Evolutionary conservation across 164 flowering plant genomes (phyloP), one percentile per base, ranked within the genome.

Genomic region (Platanus orientalis): DNA sequence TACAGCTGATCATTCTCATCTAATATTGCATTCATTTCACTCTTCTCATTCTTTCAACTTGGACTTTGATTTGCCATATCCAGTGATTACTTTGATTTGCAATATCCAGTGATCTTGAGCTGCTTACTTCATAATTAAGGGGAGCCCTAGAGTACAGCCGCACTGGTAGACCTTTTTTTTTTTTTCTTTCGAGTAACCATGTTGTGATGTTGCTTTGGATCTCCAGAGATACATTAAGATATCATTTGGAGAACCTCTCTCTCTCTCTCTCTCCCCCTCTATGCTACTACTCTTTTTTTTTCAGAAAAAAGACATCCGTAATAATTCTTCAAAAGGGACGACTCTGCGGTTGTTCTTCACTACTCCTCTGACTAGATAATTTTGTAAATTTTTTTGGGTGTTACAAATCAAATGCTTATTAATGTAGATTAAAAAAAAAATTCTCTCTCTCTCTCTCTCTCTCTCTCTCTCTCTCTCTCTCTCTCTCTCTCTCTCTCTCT

Each of bases 101-200:
- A 14, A 7, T 70, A 69, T 72, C 74, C 64, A 50, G n/a, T n/a
- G n/a, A 69, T 48, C 54, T 60, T 54, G 61, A 51, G 57, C 55
- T 62, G 77, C 74, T 73, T 76, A 73, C 78, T 75, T 64, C 76
- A n/a, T n/a, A n/a, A 71, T 69, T 36, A 48, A 23, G 34, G 70
- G 21, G 65, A 62, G 63, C 63, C 66, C 60, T 59, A 71, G 67
- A 61, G 44, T 28, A 54, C 71, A 74, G 80, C 74, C 76, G 64
- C 73, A 14, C 61, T 40, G 63, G 47, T 63, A 65, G 69, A 40
- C 62, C 30, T 24, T 75, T 75, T 74, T 77, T 71, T 24, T 75
- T 75, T 74, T 77, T 71, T 76, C 80, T 79, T 78, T 67, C 68
- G 80, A 74, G 82, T 74, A 81, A 78, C 77, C 79, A 77, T 68